Evolutionary conservation across 2,329 filamentous ascomycete genomes (phyloP).

Genomic region (Neofusicoccum parvum): DNA sequence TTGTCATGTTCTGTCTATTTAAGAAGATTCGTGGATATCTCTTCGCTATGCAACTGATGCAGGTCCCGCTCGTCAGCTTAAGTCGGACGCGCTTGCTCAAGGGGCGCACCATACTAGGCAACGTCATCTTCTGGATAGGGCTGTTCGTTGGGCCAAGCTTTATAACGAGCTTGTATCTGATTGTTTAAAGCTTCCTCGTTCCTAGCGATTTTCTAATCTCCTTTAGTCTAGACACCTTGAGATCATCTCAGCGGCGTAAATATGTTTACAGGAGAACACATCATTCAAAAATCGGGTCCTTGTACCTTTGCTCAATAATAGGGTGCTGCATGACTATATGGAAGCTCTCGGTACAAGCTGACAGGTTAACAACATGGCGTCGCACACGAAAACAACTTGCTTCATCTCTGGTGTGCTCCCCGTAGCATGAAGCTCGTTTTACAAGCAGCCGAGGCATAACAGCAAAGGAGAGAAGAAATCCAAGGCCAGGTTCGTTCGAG

Average conservation of each 20-base stretch:
- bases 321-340: too few species aligned
- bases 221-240: background rate
- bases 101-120: constrained; percentile 65
- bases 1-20: constrained; percentile 81
- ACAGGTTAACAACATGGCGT: background rate
- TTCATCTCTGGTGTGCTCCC: background rate
- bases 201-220: background rate
- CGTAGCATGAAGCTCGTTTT: background rate
- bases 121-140: constrained; percentile 76
- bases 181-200: constrained; percentile 37
- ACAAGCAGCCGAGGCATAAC: too few species aligned
- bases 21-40: constrained; percentile 76
- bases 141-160: constrained; percentile 76
- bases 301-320: too few species aligned
- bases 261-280: too few species aligned
- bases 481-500: too few species aligned
- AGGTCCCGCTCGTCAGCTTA: constrained; percentile 70
- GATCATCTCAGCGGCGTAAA: background rate
- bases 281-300: too few species aligned
- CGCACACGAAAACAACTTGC: background rate
- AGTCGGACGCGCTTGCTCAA: constrained; percentile 68
- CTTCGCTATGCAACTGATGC: constrained; percentile 71
- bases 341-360: too few species aligned
- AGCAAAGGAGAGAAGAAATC: too few species aligned
- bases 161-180: constrained; percentile 54